Evolutionary conservation across 495 filamentous ascomycete species (phyloP).

Genomic region (Daldinia childiae): DNA sequence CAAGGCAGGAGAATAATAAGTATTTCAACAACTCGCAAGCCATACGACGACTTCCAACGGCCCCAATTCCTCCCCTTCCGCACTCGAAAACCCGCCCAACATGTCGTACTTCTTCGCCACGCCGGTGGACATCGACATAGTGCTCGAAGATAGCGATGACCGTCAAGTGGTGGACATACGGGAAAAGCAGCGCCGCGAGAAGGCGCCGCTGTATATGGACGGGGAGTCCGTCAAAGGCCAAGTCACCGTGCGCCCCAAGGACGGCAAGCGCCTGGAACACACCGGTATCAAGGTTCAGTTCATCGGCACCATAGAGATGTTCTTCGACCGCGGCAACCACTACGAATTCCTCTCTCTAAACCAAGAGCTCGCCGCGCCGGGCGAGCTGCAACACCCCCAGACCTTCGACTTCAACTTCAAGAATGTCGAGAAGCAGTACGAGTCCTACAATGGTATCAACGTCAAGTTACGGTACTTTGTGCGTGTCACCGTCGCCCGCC

Average conservation of each 20-base stretch:
- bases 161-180: constrained; percentile 96
- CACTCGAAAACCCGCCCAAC: constrained; percentile 44
- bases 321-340: constrained; percentile 98
- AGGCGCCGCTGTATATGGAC: constrained; percentile 96
- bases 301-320: constrained; percentile 99
- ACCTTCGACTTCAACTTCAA: constrained; percentile 99
- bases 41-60: constrained; percentile 5
- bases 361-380: constrained; percentile 94
- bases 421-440: constrained; percentile 99
- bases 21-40: constrained; percentile 1
- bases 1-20: constrained; percentile 26
- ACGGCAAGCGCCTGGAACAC: constrained; percentile 97
- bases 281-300: constrained; percentile 99
- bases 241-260: constrained; percentile 95
- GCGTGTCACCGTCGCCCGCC: constrained; percentile 91
- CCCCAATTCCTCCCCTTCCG: background rate
- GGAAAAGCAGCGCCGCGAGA: constrained; percentile 96
- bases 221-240: constrained; percentile 96
- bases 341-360: constrained; percentile 98
- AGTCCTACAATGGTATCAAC: constrained; percentile 99
- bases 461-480: constrained; percentile 98
- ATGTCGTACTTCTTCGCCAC: constrained; percentile 99
- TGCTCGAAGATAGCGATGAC: constrained; percentile 94
- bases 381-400: constrained; percentile 97
- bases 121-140: constrained; percentile 97